These are phyloP conservation scores for Candida quercuum DNA, from an alignment of 805 yeast genomes.

Conservation along the genomic window DNA sequence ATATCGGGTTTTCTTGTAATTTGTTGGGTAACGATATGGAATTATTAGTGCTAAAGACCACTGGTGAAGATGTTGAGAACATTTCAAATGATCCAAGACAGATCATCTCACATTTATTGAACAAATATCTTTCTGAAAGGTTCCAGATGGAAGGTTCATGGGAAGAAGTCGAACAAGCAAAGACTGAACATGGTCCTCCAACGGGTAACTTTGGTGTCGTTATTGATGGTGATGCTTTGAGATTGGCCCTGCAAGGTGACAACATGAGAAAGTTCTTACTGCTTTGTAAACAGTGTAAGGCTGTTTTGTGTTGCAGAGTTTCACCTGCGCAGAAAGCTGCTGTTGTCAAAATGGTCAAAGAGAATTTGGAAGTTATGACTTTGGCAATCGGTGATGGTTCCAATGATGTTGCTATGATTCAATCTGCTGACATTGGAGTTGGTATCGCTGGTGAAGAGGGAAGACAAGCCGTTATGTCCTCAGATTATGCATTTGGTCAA, in stretches of 20 bases:
- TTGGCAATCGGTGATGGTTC: conserved; percentile 83
- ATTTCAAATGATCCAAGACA: conserved; percentile 33
- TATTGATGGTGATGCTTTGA: conserved; percentile 77
- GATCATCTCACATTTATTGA: conserved; percentile 42
- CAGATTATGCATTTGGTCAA: conserved; percentile 83
- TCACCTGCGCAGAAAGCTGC: conserved; percentile 81
- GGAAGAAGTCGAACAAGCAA: conserved; percentile 52
- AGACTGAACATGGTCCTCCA: conserved; percentile 60
- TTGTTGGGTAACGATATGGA: conserved; percentile 73
- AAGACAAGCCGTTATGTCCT: conserved; percentile 82
- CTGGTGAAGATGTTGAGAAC: conserved; percentile 48
- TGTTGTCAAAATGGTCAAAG: conserved; percentile 68
- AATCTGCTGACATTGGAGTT: conserved; percentile 63
- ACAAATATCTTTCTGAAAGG: conserved; percentile 46
- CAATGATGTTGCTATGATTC: conserved; percentile 87
- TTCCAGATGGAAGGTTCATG: conserved; percentile 55
- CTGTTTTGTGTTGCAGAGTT: conserved; percentile 78
- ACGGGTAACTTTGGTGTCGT: conserved; percentile 61
- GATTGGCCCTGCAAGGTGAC: conserved; percentile 42
- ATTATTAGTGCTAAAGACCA: conserved; percentile 55
- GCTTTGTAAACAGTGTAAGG: conserved; percentile 71
- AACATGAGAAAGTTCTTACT: conserved; percentile 56
- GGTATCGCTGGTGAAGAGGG: conserved; percentile 92
- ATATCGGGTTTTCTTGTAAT: conserved; percentile 83
- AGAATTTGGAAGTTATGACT: conserved; percentile 73